A percentile compares a stretch with the other conserved stretches of the same genome.
These are phyloP conservation scores for Brettanomyces nanus DNA, from an alignment of 805 yeast species.

Conservation along the genomic window DNA sequence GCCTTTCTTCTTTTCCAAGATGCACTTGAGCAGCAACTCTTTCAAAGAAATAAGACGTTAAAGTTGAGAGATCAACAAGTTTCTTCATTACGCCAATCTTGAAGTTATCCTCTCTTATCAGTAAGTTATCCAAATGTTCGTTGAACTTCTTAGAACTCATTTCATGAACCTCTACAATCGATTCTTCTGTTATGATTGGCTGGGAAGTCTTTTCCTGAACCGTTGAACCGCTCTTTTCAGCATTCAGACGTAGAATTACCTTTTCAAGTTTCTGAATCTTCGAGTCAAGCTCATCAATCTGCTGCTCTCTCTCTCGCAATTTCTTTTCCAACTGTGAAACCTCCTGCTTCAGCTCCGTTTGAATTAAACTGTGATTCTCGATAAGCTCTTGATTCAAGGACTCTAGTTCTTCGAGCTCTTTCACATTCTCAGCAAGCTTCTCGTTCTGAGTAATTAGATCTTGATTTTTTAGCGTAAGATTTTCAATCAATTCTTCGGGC, in stretches of 20 bases:
- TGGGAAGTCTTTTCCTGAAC: neutral
- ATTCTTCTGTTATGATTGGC: neutral
- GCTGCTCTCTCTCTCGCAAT: conserved; percentile 9
- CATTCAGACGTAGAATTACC: neutral
- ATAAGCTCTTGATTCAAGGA: conserved; percentile 44
- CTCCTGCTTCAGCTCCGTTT: conserved; percentile 33
- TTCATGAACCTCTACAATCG: neutral
- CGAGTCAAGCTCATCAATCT: conserved; percentile 16
- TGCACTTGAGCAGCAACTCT: neutral
- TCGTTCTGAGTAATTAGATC: conserved; percentile 28
- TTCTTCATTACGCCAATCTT: neutral
- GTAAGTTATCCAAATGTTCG: neutral
- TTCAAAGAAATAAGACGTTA: neutral
- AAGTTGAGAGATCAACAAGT: neutral
- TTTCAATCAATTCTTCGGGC: conserved; percentile 26
- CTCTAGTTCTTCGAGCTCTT: conserved; percentile 41
- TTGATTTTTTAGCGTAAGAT: conserved; percentile 28
- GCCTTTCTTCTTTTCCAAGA: neutral
- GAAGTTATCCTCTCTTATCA: neutral
- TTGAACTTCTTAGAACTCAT: neutral
- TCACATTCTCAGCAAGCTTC: conserved; percentile 28
- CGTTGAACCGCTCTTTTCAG: neutral
- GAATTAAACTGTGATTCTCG: conserved; percentile 28
- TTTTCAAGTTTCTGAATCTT: conserved; percentile 29
- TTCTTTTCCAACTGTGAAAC: conserved; percentile 22